A percentile compares a stretch with the other conserved stretches of the same genome.
Conservation (phyloP, 2,329 filamentous ascomycete genomes). For the Lasiodiplodia sp. region DNA sequence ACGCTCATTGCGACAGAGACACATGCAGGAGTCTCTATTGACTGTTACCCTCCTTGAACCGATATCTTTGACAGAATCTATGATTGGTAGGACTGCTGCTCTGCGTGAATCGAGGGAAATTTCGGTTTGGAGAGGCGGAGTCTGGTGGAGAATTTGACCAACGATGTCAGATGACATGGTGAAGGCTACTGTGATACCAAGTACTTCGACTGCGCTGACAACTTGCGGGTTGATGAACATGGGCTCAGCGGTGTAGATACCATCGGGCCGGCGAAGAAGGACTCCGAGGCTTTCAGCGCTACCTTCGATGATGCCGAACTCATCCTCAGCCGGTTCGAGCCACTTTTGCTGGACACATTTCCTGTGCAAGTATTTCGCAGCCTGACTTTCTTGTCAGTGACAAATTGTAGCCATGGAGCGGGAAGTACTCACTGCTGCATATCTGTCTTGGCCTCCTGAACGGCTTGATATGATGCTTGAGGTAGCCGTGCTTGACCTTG, state of each 20-base stretch:
- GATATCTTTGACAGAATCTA: conserved; percentile 49
- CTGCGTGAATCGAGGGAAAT: conserved; percentile 35
- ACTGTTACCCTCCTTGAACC: conserved; percentile 48
- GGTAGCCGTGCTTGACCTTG: conserved; percentile 32
- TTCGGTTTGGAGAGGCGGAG: conserved; percentile 49
- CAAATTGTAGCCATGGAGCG: not conserved
- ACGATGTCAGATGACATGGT: conserved; percentile 56
- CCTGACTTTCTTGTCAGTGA: conserved; percentile 32
- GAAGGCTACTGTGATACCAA: conserved; percentile 53
- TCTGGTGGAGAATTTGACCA: conserved; percentile 47
- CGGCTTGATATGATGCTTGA: conserved; percentile 36
- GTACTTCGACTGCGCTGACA: conserved; percentile 48
- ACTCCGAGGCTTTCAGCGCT: conserved; percentile 35
- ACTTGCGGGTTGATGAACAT: conserved; percentile 45
- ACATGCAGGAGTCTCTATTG: conserved; percentile 50
- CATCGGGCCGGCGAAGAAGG: conserved; percentile 32
- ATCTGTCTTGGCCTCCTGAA: conserved; percentile 36
- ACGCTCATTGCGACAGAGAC: conserved; percentile 52
- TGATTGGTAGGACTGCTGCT: conserved; percentile 46
- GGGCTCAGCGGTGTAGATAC: conserved; percentile 52
- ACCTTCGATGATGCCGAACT: conserved; percentile 38
- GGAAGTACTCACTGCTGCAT: conserved; percentile 35
- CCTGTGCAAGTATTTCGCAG: conserved; percentile 40
- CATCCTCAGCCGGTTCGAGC: conserved; percentile 40
- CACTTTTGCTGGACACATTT: conserved; percentile 40